Conservation (phyloP, 352 stramenopile species). For the Plasmopara viticola region DNA sequence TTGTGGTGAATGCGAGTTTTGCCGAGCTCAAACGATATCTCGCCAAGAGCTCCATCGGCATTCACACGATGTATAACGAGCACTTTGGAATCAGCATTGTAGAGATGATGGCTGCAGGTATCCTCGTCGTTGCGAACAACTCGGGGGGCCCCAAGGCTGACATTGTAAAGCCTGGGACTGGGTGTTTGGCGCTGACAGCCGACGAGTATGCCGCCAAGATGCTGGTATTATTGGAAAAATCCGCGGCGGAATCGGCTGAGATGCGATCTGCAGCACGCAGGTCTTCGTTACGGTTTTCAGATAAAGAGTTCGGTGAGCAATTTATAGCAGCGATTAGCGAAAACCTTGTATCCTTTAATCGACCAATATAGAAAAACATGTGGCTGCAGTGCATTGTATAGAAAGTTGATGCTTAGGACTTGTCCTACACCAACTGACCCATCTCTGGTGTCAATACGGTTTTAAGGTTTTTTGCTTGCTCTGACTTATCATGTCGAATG, state of each 20-base stretch:
- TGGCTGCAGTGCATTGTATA: too few species aligned
- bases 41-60: constrained; percentile 80
- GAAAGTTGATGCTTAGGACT: too few species aligned
- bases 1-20: constrained; percentile 95
- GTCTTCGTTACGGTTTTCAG: constrained; percentile 61
- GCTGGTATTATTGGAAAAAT: constrained; percentile 42
- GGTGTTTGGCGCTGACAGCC: constrained; percentile 78
- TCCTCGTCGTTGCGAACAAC: constrained; percentile 96
- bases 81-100: constrained; percentile 99
- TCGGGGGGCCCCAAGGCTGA: constrained; percentile 94
- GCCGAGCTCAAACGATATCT: constrained; percentile 88
- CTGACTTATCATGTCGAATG: not conserved
- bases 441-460: not conserved
- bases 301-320: constrained; percentile 58
- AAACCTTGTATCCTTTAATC: constrained; percentile 3
- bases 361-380: not conserved
- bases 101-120: constrained; percentile 98
- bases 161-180: constrained; percentile 83
- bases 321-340: constrained; percentile 46
- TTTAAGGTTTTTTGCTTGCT: too few species aligned
- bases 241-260: constrained; percentile 21
- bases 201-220: constrained; percentile 88
- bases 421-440: too few species aligned
- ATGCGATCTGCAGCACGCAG: constrained; percentile 42
- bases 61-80: constrained; percentile 99